Base-by-base conservation (phyloP, 495 filamentous ascomycete genomes). In the Daldinia bambusicola region DNA sequence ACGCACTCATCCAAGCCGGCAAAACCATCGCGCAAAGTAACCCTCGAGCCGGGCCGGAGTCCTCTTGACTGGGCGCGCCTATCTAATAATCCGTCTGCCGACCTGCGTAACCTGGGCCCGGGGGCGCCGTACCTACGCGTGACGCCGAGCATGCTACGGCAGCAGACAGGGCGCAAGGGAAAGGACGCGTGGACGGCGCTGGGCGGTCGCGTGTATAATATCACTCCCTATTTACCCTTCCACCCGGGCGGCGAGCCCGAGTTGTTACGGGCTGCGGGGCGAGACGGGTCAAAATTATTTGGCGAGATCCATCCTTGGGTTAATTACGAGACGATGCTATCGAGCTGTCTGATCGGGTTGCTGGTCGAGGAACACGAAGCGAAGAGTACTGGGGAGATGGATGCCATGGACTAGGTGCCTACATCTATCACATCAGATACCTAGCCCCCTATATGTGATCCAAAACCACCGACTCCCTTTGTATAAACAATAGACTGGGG, bases 241-340 rank as follows among this genome's bases (percentile, higher is more conserved):
- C 95, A 99, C 74, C 95, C 95, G 0, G 95, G 95, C 37, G 95
- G 95, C 4, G 92, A 91, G 80, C 90, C 89, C 3, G 93, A 99
- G 82, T 75, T 98, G 72, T 83, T 97, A 78, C 85, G 91, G 22
- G 90, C 85, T 14, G 95, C 94, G 1, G 95, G 93, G 16, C 85
- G 88, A 68, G 91, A 94, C 75, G 92, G 89, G 38, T 89, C 85
- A 6, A 89, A 89, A 81, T 72, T 99, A 75, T 98, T 99, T 78
- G 89, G 90, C 68, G 93, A 97, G 82, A 87, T 94, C 22, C 95
- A 99, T 84, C 93, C 95, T 16, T 99, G 96, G 95, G 95, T 99
- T 9, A 99, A 97, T 74, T 97, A 93, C 84, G 96, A 98, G 82
- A 92, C 90, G 4, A 97, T 99, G 88, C 79, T 99, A 59, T 87